These are phyloP conservation scores for Cutaneotrichosporon sp. DNA, from an alignment of 1,284 basidiomycete species.

Conservation along the genomic window DNA sequence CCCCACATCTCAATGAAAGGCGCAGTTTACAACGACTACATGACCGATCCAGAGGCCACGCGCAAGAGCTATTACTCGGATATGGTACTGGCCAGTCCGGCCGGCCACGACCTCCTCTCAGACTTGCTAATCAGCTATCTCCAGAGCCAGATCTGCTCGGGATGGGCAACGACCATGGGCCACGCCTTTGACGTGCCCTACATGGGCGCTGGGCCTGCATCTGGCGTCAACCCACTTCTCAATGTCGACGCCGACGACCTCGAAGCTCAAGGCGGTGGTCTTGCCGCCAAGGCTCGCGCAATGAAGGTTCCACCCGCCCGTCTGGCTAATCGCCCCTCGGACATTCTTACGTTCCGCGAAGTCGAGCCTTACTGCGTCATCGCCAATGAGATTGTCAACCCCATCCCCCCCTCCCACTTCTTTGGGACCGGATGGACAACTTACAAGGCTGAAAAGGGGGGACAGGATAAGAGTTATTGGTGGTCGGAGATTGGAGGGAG, in stretches of 20 bases:
- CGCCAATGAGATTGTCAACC: slow-evolving; percentile 92
- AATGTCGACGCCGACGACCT: slow-evolving; percentile 33
- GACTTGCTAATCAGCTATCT: slow-evolving; percentile 84
- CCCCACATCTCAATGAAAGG: slow-evolving; percentile 79
- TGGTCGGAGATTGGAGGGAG: slow-evolving; percentile 65
- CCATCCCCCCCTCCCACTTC: slow-evolving; percentile 82
- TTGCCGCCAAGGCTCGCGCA: slow-evolving; percentile 48
- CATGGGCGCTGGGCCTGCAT: slow-evolving; percentile 41
- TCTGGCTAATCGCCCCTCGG: slow-evolving; percentile 68
- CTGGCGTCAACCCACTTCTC: neutral
- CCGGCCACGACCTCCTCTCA: slow-evolving; percentile 77
- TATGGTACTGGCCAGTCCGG: slow-evolving; percentile 70
- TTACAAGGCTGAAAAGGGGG: slow-evolving; percentile 61
- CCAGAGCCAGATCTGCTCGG: slow-evolving; percentile 77
- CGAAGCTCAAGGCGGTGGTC: slow-evolving; percentile 19
- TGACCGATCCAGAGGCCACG: slow-evolving; percentile 67
- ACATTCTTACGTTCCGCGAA: slow-evolving; percentile 68
- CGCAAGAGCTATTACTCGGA: slow-evolving; percentile 71
- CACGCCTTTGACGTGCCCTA: slow-evolving; percentile 62
- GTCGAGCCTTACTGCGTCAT: slow-evolving; percentile 83
- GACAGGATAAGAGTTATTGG: slow-evolving; percentile 75
- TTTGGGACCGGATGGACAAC: slow-evolving; percentile 84
- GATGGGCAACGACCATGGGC: slow-evolving; percentile 75
- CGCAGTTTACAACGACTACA: slow-evolving; percentile 74
- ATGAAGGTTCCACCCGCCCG: slow-evolving; percentile 63